Percentiles rank a stretch among this genome's conserved stretches.
phyloP scores from a whole-genome alignment of 768 basidiomycete species.

The Lyophyllum shimeji region DNA sequence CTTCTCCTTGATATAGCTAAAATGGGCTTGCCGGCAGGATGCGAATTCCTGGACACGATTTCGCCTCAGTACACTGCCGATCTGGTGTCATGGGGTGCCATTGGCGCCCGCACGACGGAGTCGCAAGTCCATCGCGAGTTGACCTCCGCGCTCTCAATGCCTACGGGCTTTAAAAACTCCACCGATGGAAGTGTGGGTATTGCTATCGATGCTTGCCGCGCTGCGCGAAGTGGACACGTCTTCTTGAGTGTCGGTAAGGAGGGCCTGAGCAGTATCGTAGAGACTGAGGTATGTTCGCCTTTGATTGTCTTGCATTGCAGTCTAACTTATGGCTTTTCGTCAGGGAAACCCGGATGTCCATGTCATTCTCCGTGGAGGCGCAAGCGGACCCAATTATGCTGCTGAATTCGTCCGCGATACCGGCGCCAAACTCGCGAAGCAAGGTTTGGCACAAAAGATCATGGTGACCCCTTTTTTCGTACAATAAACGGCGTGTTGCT shows the following conservation, averaged over 20 bases:
- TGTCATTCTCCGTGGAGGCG: slow-evolving; percentile 90
- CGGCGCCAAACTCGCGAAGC: slow-evolving; percentile 74
- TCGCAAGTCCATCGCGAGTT: slow-evolving; percentile 93
- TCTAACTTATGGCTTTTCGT: not conserved
- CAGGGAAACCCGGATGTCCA: slow-evolving; percentile 92
- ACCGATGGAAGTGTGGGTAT: slow-evolving; percentile 92
- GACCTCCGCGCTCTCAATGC: slow-evolving; percentile 86
- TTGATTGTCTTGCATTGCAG: not conserved
- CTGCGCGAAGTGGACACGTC: slow-evolving; percentile 87
- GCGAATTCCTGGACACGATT: slow-evolving; percentile 85
- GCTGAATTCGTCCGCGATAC: slow-evolving; percentile 79
- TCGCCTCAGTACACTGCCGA: slow-evolving; percentile 89
- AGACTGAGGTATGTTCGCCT: slow-evolving; percentile 67
- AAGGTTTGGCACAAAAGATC: slow-evolving; percentile 73
- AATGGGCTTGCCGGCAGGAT: slow-evolving; percentile 91
- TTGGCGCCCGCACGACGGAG: slow-evolving; percentile 91
- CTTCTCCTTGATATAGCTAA: slow-evolving; percentile 88
- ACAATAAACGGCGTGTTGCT: not conserved
- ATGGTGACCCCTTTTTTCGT: slow-evolving; percentile 58
- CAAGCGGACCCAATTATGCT: slow-evolving; percentile 86
- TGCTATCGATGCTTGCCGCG: slow-evolving; percentile 93
- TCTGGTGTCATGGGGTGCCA: slow-evolving; percentile 89
- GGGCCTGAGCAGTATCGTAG: slow-evolving; percentile 90
- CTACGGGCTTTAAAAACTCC: slow-evolving; percentile 98
- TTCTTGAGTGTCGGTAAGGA: slow-evolving; percentile 98